phyloP scores from a whole-genome alignment of 352 stramenopile species.

The Globisporangium emineosum region DNA sequence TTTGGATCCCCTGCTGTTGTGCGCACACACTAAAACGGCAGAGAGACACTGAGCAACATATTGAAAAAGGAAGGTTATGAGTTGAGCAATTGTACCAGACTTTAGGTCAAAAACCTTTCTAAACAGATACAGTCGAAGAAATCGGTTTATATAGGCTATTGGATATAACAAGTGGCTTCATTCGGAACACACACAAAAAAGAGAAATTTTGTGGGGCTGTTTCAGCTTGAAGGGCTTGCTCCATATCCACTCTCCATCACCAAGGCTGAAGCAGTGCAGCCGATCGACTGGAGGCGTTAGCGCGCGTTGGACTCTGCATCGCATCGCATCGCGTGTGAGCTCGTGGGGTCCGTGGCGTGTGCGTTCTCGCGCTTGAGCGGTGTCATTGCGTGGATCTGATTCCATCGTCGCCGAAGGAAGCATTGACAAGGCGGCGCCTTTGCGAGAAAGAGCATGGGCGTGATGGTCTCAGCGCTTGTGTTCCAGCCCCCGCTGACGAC shows the following conservation, averaged over 20 bases:
- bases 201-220: constrained; percentile 3
- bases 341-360: not conserved
- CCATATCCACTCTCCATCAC: constrained; percentile 6
- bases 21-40: not conserved
- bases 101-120: no score
- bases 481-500: constrained; percentile 85
- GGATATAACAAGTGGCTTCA: not conserved
- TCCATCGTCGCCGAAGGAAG: not conserved
- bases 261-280: not conserved
- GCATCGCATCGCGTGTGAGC: not conserved
- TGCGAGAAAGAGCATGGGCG: constrained; percentile 51
- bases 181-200: constrained; percentile 9
- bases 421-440: constrained; percentile 5
- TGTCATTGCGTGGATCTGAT: not conserved
- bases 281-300: not conserved
- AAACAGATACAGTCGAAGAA: not conserved
- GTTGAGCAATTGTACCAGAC: no score
- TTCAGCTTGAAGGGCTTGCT: constrained; percentile 16
- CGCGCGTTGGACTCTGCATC: not conserved
- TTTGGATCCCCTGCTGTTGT: not conserved
- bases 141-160: not conserved
- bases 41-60: not conserved
- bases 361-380: not conserved
- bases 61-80: not conserved
- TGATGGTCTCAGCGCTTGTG: constrained; percentile 77